Base-by-base conservation (phyloP, 306 rosid genomes). In the Benincasa hispida region DNA sequence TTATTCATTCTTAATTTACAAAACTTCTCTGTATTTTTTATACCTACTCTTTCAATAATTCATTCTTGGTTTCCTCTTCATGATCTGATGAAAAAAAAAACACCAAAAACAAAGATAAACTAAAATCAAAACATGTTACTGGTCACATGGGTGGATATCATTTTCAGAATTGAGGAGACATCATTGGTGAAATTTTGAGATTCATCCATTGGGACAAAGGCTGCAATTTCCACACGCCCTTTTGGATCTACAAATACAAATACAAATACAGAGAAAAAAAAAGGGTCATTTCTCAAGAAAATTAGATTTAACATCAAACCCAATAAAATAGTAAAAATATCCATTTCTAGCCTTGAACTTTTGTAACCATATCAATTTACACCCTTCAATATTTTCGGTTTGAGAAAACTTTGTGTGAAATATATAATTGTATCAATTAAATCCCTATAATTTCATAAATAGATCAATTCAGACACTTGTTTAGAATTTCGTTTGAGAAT, bases 131-230 rank as follows among this genome's bases (percentile, higher is more conserved):
- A 72, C 61, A 72, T 15, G 76, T 19, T 72, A 50, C 22, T 50
- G 61, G 24, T 10, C 76, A 72, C 60, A 27, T 72, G 76, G 76
- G 76, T 47, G 73, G 51, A 48, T 51, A 48, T 72, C 76, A 72
- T 72, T 48, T 47, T 47, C 41, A 47, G 10, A 27, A 10, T 9
- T 70, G 22, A 15, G 57, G 25, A 27, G 6, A 70, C 30, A 67
- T 14, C 53, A 10, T 67, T 12, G 55, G 59, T 48, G 57, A 25
- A 72, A 51, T 50, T 50, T 48, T 48, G 57, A 51, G 37, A 30
- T 48, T 27, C 47, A 28, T 48, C 61, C 47, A 28, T 70, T 25
- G 56, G 22, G 34, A 27, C 24, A 45, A 18, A 70, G 58, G 73
- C 21, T 42, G 56, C 37, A 45, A 69, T 41, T 69, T 69, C 30